phyloP scores from a whole-genome alignment of 1,139 yeast genomes.

The Yamadazyma spencermartinsiae region DNA sequence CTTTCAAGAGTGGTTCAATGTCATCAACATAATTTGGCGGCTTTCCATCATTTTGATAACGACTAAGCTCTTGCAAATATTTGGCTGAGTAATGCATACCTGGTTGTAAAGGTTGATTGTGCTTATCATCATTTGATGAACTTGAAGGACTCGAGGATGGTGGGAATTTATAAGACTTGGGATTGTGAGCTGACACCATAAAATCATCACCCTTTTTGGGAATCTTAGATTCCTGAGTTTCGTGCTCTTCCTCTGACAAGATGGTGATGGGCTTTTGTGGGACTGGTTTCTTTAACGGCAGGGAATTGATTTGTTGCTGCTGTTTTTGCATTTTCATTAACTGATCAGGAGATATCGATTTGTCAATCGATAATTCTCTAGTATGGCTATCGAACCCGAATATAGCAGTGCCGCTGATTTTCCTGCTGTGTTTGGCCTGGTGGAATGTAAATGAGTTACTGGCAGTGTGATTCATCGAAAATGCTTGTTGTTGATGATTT shows the following conservation, averaged over 20 bases:
- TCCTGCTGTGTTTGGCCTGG: constrained; percentile 31
- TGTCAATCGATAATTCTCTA: constrained; percentile 51
- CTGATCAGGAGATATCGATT: constrained; percentile 38
- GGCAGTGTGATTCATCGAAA: constrained; percentile 11
- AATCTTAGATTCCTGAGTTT: constrained; percentile 9
- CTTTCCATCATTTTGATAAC: constrained; percentile 15
- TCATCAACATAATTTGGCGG: constrained; percentile 39
- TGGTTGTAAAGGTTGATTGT: constrained; percentile 9
- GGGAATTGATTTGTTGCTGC: constrained; percentile 4
- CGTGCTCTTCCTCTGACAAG: constrained; percentile 33
- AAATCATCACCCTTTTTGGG: constrained; percentile 28
- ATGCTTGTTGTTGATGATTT: constrained; percentile 7
- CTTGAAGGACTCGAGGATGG: constrained; percentile 32
- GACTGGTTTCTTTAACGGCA: constrained; percentile 10
- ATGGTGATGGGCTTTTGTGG: constrained; percentile 7
- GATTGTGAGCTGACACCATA: constrained; percentile 39
- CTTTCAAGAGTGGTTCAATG: constrained; percentile 38
- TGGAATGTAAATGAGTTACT: constrained; percentile 15
- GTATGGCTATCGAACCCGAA: constrained; percentile 61
- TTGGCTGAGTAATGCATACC: constrained; percentile 43
- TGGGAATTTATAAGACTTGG: constrained; percentile 52
- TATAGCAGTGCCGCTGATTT: constrained; percentile 61
- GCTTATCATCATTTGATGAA: neutral
- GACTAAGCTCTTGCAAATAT: constrained; percentile 41
- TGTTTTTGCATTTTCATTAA: constrained; percentile 21